phyloP scores from a whole-genome alignment of 805 yeast species.

The Pichia gijzeniarum region DNA sequence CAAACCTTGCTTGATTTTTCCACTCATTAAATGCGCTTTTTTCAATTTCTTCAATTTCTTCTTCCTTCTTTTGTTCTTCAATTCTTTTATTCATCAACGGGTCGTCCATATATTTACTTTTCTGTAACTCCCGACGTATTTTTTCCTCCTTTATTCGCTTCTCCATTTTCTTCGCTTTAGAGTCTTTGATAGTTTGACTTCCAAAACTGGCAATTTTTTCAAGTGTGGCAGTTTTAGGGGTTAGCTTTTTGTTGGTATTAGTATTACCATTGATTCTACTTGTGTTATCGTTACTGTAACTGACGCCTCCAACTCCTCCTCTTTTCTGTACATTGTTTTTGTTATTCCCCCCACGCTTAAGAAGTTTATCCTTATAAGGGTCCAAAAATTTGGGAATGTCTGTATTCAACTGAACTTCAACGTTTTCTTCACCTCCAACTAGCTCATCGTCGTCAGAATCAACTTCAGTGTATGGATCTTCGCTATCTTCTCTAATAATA shows the following conservation, averaged over 20 bases:
- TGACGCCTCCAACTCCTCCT: not conserved
- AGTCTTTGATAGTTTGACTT: constrained; percentile 56
- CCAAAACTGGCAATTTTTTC: constrained; percentile 72
- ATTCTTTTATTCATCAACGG: constrained; percentile 27
- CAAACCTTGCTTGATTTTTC: constrained; percentile 26
- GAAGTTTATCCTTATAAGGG: constrained; percentile 8
- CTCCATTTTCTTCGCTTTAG: constrained; percentile 52
- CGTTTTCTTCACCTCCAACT: constrained; percentile 41
- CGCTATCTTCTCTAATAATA: constrained; percentile 13
- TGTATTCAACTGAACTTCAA: constrained; percentile 68
- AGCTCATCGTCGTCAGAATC: constrained; percentile 16
- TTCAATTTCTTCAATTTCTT: constrained; percentile 13
- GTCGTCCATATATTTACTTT: constrained; percentile 31
- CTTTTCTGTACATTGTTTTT: not conserved
- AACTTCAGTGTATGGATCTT: constrained; percentile 31
- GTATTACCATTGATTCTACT: constrained; percentile 26
- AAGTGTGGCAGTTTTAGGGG: constrained; percentile 61
- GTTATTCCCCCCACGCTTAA: not conserved
- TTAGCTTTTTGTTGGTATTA: constrained; percentile 7
- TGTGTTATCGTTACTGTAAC: not conserved
- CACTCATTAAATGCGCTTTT: constrained; percentile 25
- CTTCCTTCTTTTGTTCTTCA: constrained; percentile 10
- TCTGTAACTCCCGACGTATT: constrained; percentile 31
- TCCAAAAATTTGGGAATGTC: constrained; percentile 64
- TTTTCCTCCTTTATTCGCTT: constrained; percentile 42